phyloP scores from a whole-genome alignment of 441 rosid genomes.

The Populus hybrid region DNA sequence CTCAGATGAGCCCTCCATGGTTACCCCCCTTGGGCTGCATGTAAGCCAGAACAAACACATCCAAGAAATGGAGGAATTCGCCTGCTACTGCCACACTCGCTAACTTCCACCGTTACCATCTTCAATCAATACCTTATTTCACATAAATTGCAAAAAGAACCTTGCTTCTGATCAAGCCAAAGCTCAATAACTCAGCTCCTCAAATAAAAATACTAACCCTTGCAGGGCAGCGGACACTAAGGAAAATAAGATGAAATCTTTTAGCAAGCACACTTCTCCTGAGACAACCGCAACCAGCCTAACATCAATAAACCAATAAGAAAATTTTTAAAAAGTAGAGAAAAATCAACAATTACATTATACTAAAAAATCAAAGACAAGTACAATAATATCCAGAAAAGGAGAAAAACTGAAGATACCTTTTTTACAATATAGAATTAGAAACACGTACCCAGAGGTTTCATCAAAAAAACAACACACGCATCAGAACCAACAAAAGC shows the following conservation, averaged over 20 bases:
- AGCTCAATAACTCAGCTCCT: slow-evolving; percentile 22
- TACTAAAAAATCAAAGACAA: background rate
- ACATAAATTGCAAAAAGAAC: slow-evolving; percentile 11
- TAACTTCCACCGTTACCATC: slow-evolving; percentile 43
- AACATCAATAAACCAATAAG: slow-evolving; percentile 15
- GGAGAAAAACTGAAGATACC: slow-evolving; percentile 16
- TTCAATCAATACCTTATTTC: slow-evolving; percentile 48
- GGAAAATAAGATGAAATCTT: slow-evolving; percentile 7
- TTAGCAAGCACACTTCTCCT: slow-evolving; percentile 8
- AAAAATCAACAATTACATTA: slow-evolving; percentile 1
- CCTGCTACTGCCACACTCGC: slow-evolving; percentile 33
- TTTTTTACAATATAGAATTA: slow-evolving; percentile 15
- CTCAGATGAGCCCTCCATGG: slow-evolving; percentile 82
- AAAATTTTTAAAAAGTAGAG: background rate
- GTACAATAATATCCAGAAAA: slow-evolving; percentile 1
- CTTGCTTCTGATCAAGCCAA: slow-evolving; percentile 18
- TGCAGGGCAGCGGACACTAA: slow-evolving; percentile 21
- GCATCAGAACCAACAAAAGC: slow-evolving; percentile 22
- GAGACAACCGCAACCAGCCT: slow-evolving; percentile 17
- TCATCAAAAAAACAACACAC: slow-evolving; percentile 15
- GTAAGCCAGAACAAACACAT: slow-evolving; percentile 36
- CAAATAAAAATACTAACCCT: slow-evolving; percentile 18
- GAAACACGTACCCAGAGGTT: slow-evolving; percentile 13
- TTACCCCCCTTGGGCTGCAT: slow-evolving; percentile 52
- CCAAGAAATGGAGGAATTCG: slow-evolving; percentile 34